Base-by-base conservation (phyloP, 257 asterid species). In the Solanum arcanum region DNA sequence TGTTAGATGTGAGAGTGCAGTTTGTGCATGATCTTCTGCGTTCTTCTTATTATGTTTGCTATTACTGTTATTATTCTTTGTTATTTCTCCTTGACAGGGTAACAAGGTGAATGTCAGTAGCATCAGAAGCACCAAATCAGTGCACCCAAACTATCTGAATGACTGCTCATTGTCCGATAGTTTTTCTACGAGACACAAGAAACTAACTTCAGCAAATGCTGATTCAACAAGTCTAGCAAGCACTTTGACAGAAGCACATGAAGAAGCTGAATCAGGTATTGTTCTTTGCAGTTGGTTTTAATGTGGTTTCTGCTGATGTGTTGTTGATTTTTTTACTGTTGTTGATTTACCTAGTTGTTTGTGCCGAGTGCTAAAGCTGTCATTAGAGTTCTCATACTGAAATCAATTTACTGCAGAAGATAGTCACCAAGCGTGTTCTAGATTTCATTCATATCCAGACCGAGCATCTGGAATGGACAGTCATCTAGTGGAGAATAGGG, bases 231-330 rank as follows among this genome's bases (percentile, higher is more conserved):
- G 98, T 89, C 98, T 98, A 84, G 93, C 97, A 74, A 96, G 99
- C 94, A 94, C 98, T 77, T 90, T 96, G 88, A 91, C 95, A 20
- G 94, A 98, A 69, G 92, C 98, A 88, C 93, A 92, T 89, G 98
- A 94, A 91, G 98, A 93, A 90, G 94, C 92, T 86, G 99, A 95
- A 90, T 94, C 94, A 70, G 98, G 99, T 97, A 94, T 62, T 80
- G 35, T 75, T 89, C 23, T 49, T 75, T 87, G 81, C 42, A 23
- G 46, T 87, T 47, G 31, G 41, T 16, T 41, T 68, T 18, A 44
- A 44, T 44, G 69, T 69, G 49, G 25, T 49, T 60, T 39, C 73
- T 70, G 49, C 68, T 49, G 83, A 39, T 35, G 46, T 27, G 12
- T 13, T 47, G 68, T 47, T 9, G 68, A 80, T 2, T 9, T 16